These are phyloP conservation scores for Xylaria sp. DNA, from an alignment of 2,329 filamentous ascomycete species.

Conservation along the genomic window DNA sequence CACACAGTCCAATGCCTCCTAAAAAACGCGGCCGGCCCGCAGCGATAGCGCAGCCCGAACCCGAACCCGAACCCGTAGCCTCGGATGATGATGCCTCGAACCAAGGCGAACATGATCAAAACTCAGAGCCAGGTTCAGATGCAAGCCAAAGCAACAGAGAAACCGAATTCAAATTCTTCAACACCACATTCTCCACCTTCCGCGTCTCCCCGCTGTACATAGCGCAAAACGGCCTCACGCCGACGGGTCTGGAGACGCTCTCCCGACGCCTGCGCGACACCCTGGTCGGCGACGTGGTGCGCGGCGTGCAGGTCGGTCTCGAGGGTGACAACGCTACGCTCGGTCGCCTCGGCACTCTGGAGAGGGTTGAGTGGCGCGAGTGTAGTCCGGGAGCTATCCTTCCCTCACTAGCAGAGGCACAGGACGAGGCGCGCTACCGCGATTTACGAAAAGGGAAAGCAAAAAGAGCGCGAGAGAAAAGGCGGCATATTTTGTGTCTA, in stretches of 20 bases:
- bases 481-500: conserved; percentile 52
- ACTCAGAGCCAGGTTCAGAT: conserved; percentile 14
- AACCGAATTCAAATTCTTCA: conserved; percentile 59
- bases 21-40: conserved; percentile 38
- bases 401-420: conserved; percentile 32
- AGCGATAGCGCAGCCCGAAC: conserved; percentile 18
- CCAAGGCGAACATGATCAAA: not conserved
- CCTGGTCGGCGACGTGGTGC: conserved; percentile 68
- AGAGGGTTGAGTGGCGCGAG: conserved; percentile 60
- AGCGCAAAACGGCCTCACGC: conserved; percentile 53
- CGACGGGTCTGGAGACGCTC: conserved; percentile 54
- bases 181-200: conserved; percentile 67
- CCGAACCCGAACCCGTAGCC: conserved; percentile 14
- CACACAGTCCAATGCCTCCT: conserved; percentile 39
- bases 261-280: conserved; percentile 62
- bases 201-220: conserved; percentile 64
- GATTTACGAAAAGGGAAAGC: conserved; percentile 12
- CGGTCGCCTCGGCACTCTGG: conserved; percentile 56
- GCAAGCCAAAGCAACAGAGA: conserved; percentile 10
- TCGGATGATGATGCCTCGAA: conserved; percentile 17
- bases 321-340: conserved; percentile 54
- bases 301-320: conserved; percentile 63
- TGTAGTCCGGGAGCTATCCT: conserved; percentile 49
- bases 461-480: not conserved
- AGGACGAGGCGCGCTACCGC: conserved; percentile 28